Evolutionary conservation across 495 filamentous ascomycete species (phyloP).

Genomic region (Platismatia glauca): DNA sequence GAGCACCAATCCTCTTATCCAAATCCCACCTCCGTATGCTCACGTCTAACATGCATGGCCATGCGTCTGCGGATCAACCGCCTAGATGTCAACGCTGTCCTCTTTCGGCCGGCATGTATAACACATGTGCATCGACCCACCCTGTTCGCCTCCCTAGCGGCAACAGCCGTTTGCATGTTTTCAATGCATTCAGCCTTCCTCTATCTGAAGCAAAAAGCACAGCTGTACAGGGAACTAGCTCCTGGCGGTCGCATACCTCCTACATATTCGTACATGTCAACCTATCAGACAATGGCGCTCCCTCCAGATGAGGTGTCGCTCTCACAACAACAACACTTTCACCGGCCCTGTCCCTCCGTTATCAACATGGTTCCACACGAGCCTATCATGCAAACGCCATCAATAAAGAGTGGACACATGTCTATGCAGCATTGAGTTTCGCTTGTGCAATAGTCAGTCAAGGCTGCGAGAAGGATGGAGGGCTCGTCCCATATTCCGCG

Average conservation of each 20-base stretch:
- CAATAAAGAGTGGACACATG: not conserved
- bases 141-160: not conserved
- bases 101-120: too few relatives aligned
- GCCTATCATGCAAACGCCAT: not conserved
- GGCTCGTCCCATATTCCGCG: not conserved
- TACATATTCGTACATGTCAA: not conserved
- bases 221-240: not conserved
- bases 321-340: not conserved
- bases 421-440: not conserved
- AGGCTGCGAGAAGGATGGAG: not conserved
- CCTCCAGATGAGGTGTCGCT: not conserved
- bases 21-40: not conserved
- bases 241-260: not conserved
- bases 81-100: too few relatives aligned
- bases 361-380: not conserved
- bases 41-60: not conserved
- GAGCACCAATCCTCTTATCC: not conserved
- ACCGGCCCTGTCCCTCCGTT: not conserved
- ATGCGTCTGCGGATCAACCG: too few relatives aligned
- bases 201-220: not conserved
- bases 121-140: not conserved
- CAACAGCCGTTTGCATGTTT: not conserved
- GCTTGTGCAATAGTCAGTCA: not conserved
- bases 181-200: not conserved
- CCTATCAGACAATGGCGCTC: not conserved